These are phyloP conservation scores for Acanthamoeba culbertsoni DNA, from an alignment of 208 protist genomes.

Conservation along the genomic window DNA sequence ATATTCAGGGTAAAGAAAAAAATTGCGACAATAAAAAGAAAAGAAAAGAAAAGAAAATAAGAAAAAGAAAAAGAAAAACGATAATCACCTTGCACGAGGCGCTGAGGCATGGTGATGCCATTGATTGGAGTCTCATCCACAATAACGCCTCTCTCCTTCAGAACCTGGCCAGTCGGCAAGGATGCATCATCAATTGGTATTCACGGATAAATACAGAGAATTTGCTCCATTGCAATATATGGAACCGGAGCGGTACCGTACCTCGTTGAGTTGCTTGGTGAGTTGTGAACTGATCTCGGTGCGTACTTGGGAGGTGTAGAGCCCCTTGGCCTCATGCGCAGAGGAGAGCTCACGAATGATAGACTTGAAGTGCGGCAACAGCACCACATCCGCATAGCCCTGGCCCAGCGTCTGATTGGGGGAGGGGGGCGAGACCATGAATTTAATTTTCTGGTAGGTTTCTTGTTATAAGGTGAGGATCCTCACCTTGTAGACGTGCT, in stretches of 20 bases:
- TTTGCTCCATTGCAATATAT: not conserved
- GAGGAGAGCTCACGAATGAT: conserved; percentile 55
- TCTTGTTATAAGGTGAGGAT: not conserved
- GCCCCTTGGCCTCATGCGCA: conserved; percentile 57
- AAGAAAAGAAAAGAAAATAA: not conserved
- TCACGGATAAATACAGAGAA: no score
- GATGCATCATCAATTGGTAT: not conserved
- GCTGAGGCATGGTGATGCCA: conserved; percentile 43
- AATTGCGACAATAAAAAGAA: not conserved
- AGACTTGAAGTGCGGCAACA: conserved; percentile 54
- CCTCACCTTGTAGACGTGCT: conserved; percentile 28
- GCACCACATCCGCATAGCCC: conserved; percentile 50
- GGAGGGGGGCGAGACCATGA: no score
- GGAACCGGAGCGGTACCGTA: not conserved
- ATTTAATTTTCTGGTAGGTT: no score
- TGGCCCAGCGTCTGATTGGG: conserved; percentile 30
- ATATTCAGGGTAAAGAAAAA: not conserved
- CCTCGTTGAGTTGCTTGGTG: not conserved
- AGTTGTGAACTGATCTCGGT: not conserved
- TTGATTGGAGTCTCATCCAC: conserved; percentile 58
- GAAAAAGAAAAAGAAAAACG: not conserved
- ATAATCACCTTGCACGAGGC: not conserved
- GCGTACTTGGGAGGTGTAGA: conserved; percentile 54
- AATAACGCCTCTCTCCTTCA: conserved; percentile 49
- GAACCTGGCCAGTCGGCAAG: not conserved